A percentile compares a stretch with the other conserved stretches of the same genome.
These are phyloP conservation scores for Kockiozyma suomiensis DNA, from an alignment of 805 yeast species.

Conservation along the genomic window DNA sequence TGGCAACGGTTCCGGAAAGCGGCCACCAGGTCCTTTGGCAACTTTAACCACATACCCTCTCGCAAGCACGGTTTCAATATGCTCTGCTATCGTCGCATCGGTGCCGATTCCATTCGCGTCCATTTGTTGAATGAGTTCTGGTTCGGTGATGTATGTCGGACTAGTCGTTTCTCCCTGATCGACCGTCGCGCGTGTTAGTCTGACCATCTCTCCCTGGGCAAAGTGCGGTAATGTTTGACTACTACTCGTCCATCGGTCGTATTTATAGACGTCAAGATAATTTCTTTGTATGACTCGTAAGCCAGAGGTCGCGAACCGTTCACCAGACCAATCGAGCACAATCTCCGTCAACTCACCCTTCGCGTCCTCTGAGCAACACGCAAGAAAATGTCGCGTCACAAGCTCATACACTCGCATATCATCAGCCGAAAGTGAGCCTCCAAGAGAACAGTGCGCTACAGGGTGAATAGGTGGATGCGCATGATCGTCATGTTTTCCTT, in stretches of 20 bases:
- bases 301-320: conserved; percentile 73
- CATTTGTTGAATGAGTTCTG: conserved; percentile 90
- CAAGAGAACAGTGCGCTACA: conserved; percentile 44
- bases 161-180: conserved; percentile 77
- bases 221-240: conserved; percentile 69
- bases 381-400: conserved; percentile 81
- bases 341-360: conserved; percentile 69
- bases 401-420: conserved; percentile 82
- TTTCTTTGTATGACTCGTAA: conserved; percentile 71
- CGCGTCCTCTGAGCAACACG: conserved; percentile 91
- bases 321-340: conserved; percentile 75
- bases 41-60: conserved; percentile 64
- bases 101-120: conserved; percentile 98
- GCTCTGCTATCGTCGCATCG: conserved; percentile 98
- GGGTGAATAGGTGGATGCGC: conserved; percentile 99
- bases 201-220: conserved; percentile 56
- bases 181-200: conserved; percentile 59
- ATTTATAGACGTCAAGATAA: conserved; percentile 77
- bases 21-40: conserved; percentile 23
- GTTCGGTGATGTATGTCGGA: conserved; percentile 83
- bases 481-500: conserved; percentile 83
- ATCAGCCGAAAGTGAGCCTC: conserved; percentile 42
- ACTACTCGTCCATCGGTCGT: conserved; percentile 70
- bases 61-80: conserved; percentile 74
- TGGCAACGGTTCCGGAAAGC: conserved; percentile 23